Conservation (phyloP, 805 yeast genomes). For the Deakozyma indianensis region DNA sequence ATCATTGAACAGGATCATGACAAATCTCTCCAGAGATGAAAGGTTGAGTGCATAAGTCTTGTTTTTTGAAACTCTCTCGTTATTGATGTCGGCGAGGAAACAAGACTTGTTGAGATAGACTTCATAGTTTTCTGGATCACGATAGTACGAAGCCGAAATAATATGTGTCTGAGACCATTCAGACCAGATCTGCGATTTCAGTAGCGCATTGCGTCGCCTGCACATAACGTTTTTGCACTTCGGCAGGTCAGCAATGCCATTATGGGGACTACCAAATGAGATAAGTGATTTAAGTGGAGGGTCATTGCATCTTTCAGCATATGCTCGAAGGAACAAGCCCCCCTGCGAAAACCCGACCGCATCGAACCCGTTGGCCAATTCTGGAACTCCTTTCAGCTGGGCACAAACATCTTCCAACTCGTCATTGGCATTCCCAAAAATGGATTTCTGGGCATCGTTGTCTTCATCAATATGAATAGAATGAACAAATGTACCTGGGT, state of each 20-base stretch:
- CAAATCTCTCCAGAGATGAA: conserved; percentile 33
- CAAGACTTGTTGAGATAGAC: conserved; percentile 40
- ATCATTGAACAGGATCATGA: conserved; percentile 41
- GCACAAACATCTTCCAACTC: conserved; percentile 44
- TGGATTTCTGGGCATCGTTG: conserved; percentile 38
- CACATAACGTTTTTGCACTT: conserved; percentile 52
- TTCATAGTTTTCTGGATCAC: conserved; percentile 42
- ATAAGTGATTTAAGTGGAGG: conserved; percentile 35
- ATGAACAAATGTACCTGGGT: conserved; percentile 40
- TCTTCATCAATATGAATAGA: conserved; percentile 38
- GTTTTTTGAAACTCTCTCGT: conserved; percentile 33
- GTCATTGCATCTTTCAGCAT: conserved; percentile 41
- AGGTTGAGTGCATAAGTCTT: conserved; percentile 31
- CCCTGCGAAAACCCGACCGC: conserved; percentile 77
- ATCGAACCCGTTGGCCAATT: conserved; percentile 43
- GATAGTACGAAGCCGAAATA: conserved; percentile 63
- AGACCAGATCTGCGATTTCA: conserved; percentile 49
- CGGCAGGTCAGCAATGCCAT: conserved; percentile 59
- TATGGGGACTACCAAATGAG: conserved; percentile 74
- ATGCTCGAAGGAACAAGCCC: conserved; percentile 60
- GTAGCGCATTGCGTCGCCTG: conserved; percentile 33
- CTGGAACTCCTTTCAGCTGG: conserved; percentile 31
- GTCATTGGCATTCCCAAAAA: conserved; percentile 44
- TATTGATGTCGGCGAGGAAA: conserved; percentile 53
- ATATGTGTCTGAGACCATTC: conserved; percentile 39